These are phyloP conservation scores for Sanghuangporus sanghuang DNA, from an alignment of 1,284 basidiomycete genomes.

Conservation along the genomic window DNA sequence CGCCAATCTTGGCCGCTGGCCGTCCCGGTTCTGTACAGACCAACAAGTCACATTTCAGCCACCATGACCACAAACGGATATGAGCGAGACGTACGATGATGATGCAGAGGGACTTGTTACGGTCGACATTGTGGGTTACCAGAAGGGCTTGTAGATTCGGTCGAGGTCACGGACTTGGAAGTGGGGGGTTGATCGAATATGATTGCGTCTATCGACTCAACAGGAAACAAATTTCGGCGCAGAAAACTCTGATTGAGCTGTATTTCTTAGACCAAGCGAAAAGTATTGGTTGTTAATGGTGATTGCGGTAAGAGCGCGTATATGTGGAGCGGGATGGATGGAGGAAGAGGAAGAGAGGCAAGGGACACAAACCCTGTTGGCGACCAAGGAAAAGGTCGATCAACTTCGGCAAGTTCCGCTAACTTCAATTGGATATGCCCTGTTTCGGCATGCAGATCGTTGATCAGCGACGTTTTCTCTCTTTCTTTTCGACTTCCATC, in stretches of 20 bases:
- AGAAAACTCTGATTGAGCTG: background rate
- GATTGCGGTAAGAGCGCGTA: background rate
- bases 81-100: slow-evolving; percentile 10
- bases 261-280: background rate
- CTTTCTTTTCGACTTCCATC: background rate
- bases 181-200: background rate
- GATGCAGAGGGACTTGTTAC: slow-evolving; percentile 17
- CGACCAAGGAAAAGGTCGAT: background rate
- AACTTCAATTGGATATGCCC: background rate
- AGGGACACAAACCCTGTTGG: background rate
- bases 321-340: background rate
- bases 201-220: background rate
- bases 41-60: background rate
- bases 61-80: background rate
- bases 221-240: background rate
- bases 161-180: background rate
- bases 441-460: background rate
- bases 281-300: background rate
- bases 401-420: background rate
- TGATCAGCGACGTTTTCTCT: background rate
- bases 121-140: slow-evolving; percentile 5
- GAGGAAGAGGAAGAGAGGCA: background rate
- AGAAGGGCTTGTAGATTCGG: background rate
- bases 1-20: slow-evolving; percentile 54
- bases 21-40: background rate